Base-by-base conservation (phyloP, 768 basidiomycete genomes). In the Austroboletus eburneus region DNA sequence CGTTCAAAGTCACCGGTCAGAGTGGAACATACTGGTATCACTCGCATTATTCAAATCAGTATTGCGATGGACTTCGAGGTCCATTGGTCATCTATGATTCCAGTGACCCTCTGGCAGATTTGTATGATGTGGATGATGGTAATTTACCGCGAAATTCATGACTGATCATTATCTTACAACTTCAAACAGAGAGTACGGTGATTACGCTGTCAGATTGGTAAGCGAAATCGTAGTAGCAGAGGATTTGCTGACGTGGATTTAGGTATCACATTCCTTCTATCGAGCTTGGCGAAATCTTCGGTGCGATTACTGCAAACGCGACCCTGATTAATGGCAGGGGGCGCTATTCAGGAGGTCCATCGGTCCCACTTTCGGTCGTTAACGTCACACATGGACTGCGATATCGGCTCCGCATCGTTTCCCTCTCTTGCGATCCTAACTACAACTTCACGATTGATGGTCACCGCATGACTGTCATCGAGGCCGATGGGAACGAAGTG, bases 361-460 rank as follows among this genome's bases (percentile, higher is more conserved):
- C 46, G 2, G 54, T 63, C 2, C 55, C 66, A 2, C 65, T 80
- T 20, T 54, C 79, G 0, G 69, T 80, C 4, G 61, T 82, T 48
- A 65, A 66, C 29, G 77, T 83, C 17, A 38, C 56, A 4, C 47
- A 43, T 0, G 69, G 70, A 12, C 60, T 57, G 36, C 68, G 77
- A 5, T 82, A 81, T 51, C 73, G 81, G 13, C 75, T 83, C 62
- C 73, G 81, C 3, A 30, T 84, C 2, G 49, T 83, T 25, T 64
- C 69, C 9, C 68, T 73, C 9, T 75, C 79, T 18, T 83, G 82
- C 55, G 59, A 67, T 64, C 58, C 65, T 21, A 37, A 12, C 10
- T 77, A 66, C 57, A 62, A 57, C 25, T 77, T 79, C 55, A 63
- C 71, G 2, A 72, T 79, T 27, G 73, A 77, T 50, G 63, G 67